Evolutionary conservation across 2,329 filamentous ascomycete species (phyloP), one percentile per base, ranked within the genome.

Genomic region (Mycosphaerella sp.): DNA sequence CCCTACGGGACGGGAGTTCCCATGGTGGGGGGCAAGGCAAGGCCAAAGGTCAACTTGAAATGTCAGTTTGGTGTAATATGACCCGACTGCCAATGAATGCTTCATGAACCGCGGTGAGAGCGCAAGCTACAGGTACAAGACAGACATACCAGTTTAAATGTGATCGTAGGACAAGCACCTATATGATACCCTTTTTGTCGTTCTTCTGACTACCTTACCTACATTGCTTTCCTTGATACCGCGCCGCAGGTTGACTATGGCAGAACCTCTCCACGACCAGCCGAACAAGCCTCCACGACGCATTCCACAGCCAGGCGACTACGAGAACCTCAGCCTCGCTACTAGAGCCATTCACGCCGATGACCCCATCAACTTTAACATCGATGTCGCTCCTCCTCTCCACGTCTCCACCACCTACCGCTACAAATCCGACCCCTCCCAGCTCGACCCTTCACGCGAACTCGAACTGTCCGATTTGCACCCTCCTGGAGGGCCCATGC

Each of bases 331-430:
- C 45, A 67, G 66, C 29, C 56, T 67, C 29, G 57, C 68, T 32
- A 71, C 69, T 48, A 60, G 64, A 39, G 61, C 56, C 23, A 61
- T 70, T 45, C 69, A 70, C 57, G 67, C 58, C 53, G 68, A 71
- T 53, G 67, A 70, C 55, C 57, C 64, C n/a, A 64, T 69, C 51
- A 67, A 69, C 59, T 54, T 50, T 46, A 62, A 60, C 55, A 69
- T 83, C 48, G 89, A 93, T 67, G 86, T 97, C 52, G 90, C 92
- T 10, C 92, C 93, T 55, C 83, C 92, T 3, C 78, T 97, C 67
- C 92, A 97, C 70, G 83, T 95, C 59, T 90, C 89, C 58, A 96
- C 92, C 10, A 97, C 89, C 12, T 97, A 89, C 72, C 84, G 89
- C 62, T 97, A 96, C 71, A 76, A 78, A 29, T 72, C 76, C 50